phyloP scores from a whole-genome alignment of 23 red algal species.

The Chondrus crispus region DNA sequence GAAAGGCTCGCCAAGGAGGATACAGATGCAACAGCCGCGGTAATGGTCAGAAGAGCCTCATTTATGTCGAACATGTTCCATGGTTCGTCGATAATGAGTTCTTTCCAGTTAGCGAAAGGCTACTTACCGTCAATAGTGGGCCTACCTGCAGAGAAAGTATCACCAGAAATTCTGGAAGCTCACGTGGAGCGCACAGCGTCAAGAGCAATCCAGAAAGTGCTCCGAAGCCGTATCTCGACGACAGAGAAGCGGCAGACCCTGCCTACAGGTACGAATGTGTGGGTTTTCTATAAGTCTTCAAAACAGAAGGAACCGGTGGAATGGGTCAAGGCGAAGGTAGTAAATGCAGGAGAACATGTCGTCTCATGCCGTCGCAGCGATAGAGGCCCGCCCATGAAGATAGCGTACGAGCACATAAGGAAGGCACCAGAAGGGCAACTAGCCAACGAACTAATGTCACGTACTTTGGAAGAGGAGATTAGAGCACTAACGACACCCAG shows the following conservation, averaged over 20 bases:
- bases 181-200: background rate
- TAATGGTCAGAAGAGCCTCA: background rate
- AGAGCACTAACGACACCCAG: background rate
- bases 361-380: background rate
- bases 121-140: constrained; percentile 3
- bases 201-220: background rate
- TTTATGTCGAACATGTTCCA: constrained; percentile 1
- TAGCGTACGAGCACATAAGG: background rate
- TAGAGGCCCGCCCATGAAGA: background rate
- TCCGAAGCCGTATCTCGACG: background rate
- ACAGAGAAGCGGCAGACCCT: background rate
- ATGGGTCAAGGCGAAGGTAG: background rate
- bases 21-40: background rate
- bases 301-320: background rate
- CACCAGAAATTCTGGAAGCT: constrained; percentile 2
- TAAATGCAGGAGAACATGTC: background rate
- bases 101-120: background rate
- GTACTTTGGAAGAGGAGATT: background rate
- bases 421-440: background rate
- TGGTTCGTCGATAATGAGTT: background rate
- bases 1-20: background rate
- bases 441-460: background rate
- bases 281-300: background rate
- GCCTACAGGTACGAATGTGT: background rate
- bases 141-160: background rate